Evolutionary conservation across 805 yeast genomes (phyloP).

Genomic region (Candida boidinii): DNA sequence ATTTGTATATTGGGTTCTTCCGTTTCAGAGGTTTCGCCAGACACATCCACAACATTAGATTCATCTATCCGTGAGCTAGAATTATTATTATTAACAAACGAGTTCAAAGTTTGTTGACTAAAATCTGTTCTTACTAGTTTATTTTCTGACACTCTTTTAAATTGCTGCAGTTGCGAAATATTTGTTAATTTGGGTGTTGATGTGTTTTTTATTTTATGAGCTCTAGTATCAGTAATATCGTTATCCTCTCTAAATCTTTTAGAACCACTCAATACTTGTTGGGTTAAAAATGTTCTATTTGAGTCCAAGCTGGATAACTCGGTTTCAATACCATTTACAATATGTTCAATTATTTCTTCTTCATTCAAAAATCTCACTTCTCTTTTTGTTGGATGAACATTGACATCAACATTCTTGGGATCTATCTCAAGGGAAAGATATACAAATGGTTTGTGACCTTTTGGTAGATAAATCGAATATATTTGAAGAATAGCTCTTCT

Average conservation of each 20-base stretch:
- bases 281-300: constrained; percentile 61
- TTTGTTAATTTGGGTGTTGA: not conserved
- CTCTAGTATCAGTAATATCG: not conserved
- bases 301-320: constrained; percentile 51
- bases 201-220: not conserved
- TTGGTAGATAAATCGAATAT: constrained; percentile 64
- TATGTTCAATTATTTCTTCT: constrained; percentile 67
- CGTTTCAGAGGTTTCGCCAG: not conserved
- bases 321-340: constrained; percentile 42
- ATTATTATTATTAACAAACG: constrained; percentile 16
- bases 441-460: constrained; percentile 68
- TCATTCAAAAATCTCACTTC: constrained; percentile 84
- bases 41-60: not conserved
- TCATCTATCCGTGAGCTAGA: not conserved
- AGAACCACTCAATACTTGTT: constrained; percentile 40
- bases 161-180: constrained; percentile 1
- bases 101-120: constrained; percentile 45
- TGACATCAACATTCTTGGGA: constrained; percentile 77
- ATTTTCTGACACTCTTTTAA: constrained; percentile 44
- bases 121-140: constrained; percentile 67
- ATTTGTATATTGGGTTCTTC: constrained; percentile 4
- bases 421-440: constrained; percentile 62
- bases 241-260: constrained; percentile 15
- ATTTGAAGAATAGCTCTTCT: constrained; percentile 56
- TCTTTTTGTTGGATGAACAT: constrained; percentile 91